These are phyloP conservation scores for Sporisorium exsertum DNA, from an alignment of 1,284 basidiomycete genomes.

Conservation along the genomic window DNA sequence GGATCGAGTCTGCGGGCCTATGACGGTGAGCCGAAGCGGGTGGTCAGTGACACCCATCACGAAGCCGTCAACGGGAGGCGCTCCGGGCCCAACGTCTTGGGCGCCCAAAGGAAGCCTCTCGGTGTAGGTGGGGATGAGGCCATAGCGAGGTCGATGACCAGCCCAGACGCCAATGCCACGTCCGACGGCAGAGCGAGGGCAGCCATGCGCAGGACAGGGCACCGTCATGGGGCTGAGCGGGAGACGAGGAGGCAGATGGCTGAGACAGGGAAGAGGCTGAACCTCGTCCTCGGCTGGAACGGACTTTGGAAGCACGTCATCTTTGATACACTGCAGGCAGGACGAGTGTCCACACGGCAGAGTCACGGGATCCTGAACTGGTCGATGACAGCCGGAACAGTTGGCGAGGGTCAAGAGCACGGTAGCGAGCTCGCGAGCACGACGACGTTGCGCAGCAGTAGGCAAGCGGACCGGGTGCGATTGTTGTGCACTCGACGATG, in stretches of 20 bases:
- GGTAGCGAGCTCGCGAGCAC: constrained; percentile 45
- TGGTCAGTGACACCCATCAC: constrained; percentile 58
- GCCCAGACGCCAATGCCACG: constrained; percentile 60
- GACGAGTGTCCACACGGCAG: constrained; percentile 62
- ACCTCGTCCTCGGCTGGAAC: constrained; percentile 34
- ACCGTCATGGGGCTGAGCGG: constrained; percentile 58
- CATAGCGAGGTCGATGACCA: constrained; percentile 52
- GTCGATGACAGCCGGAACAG: constrained; percentile 49
- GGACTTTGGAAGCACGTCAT: constrained; percentile 18
- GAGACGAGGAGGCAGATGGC: constrained; percentile 56
- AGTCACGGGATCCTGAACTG: constrained; percentile 56
- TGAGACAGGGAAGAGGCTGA: constrained; percentile 34
- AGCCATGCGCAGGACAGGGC: constrained; percentile 52
- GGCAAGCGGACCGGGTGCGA: constrained; percentile 25
- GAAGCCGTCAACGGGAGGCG: constrained; percentile 59
- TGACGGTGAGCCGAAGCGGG: constrained; percentile 51
- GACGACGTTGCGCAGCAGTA: constrained; percentile 40
- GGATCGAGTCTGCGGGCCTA: constrained; percentile 52
- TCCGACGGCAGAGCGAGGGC: constrained; percentile 59
- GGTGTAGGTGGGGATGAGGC: constrained; percentile 45
- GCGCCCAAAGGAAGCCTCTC: constrained; percentile 31
- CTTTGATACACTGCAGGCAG: constrained; percentile 57
- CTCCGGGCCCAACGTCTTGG: constrained; percentile 47
- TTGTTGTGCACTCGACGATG: constrained; percentile 3
- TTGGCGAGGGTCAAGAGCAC: constrained; percentile 42